phyloP scores from a whole-genome alignment of 164 flowering plant genomes.

The Magnolia kwangsiensis region DNA sequence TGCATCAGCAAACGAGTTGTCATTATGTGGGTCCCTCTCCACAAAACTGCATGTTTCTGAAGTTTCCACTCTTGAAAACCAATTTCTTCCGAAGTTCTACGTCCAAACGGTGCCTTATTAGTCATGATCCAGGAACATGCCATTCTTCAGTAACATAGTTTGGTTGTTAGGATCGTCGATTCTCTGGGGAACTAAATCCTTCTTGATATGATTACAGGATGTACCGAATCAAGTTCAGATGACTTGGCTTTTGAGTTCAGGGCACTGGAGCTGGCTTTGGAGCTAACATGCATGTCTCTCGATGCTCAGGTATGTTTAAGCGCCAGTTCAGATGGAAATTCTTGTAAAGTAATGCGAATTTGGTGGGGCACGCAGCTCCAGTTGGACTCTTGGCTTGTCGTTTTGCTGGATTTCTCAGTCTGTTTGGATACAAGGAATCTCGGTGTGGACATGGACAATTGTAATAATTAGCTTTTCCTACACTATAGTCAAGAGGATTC shows the following conservation, averaged over 20 bases:
- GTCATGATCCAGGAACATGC: background rate
- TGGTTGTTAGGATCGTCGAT: background rate
- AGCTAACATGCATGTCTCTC: constrained; percentile 75
- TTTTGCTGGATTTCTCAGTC: too few species aligned
- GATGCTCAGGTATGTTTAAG: constrained; percentile 73
- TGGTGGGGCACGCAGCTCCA: background rate
- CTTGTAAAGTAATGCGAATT: background rate
- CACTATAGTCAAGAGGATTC: too few species aligned
- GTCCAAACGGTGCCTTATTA: background rate
- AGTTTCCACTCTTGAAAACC: too few species aligned
- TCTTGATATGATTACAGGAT: constrained; percentile 23
- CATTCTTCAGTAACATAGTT: background rate
- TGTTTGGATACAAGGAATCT: too few species aligned
- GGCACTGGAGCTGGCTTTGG: constrained; percentile 95
- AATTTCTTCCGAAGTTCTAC: background rate
- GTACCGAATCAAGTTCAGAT: constrained; percentile 52
- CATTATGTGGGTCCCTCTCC: background rate
- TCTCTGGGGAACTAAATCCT: background rate
- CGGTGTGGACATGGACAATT: too few species aligned
- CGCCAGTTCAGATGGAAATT: background rate
- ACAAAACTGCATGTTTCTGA: too few species aligned
- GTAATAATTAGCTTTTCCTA: too few species aligned
- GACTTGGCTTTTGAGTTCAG: constrained; percentile 91
- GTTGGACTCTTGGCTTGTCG: background rate
- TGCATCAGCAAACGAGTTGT: background rate